phyloP scores from a whole-genome alignment of 495 filamentous ascomycete species.

The Podospora pseudopauciseta region DNA sequence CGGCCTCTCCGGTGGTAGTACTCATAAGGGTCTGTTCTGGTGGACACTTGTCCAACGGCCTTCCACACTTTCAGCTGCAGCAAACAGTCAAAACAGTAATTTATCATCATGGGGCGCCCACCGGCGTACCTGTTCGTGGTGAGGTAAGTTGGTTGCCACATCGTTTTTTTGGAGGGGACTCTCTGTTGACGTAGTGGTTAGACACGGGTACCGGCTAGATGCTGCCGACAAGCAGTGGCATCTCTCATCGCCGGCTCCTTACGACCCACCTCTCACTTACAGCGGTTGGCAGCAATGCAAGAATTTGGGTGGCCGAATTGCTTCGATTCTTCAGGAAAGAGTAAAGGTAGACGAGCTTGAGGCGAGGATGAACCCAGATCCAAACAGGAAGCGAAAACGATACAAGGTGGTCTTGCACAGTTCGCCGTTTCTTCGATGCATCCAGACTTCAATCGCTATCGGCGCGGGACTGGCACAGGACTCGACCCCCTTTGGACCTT shows the following conservation, averaged over 20 bases:
- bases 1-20: background rate
- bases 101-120: constrained; percentile 41
- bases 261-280: constrained; percentile 93
- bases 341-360: constrained; percentile 38
- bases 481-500: constrained; percentile 32
- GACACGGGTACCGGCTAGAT: constrained; percentile 90
- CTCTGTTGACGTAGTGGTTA: constrained; percentile 30
- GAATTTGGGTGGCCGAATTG: constrained; percentile 74
- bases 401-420: constrained; percentile 84
- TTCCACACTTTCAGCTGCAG: background rate
- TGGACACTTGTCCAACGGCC: background rate
- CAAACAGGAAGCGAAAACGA: constrained; percentile 47
- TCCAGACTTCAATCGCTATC: constrained; percentile 89
- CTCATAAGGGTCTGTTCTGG: background rate
- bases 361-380: constrained; percentile 13
- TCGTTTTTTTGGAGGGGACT: background rate
- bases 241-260: constrained; percentile 87
- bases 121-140: constrained; percentile 68
- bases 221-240: constrained; percentile 94
- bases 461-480: constrained; percentile 80
- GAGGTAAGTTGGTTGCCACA: constrained; percentile 52
- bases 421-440: constrained; percentile 87
- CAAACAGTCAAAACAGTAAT: background rate
- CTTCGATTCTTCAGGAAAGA: constrained; percentile 59
- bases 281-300: constrained; percentile 87